phyloP scores from a whole-genome alignment of 352 stramenopile species.

The Thalassiosira exigua region DNA sequence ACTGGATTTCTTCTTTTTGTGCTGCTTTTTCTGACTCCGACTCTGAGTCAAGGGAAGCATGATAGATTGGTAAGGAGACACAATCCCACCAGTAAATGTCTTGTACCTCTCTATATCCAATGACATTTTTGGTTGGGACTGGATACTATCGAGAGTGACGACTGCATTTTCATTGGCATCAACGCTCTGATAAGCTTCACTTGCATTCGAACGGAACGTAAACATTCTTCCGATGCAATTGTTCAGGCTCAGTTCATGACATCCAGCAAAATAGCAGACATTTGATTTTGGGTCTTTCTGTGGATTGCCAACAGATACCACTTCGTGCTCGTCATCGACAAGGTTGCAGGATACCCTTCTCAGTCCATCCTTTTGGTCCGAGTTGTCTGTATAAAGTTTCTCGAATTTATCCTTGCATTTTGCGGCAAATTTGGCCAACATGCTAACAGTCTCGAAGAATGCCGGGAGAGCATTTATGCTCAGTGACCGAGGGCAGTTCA shows the following conservation, averaged over 20 bases:
- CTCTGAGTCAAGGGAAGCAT: conserved; percentile 39
- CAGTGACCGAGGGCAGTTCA: conserved; percentile 50
- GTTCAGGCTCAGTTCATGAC: neutral
- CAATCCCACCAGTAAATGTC: too few species aligned
- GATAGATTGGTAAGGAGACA: conserved; percentile 41
- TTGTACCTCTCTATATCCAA: conserved; percentile 32
- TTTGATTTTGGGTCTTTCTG: neutral
- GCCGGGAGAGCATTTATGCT: conserved; percentile 45
- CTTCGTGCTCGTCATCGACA: conserved; percentile 15
- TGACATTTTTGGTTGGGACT: neutral
- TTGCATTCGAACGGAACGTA: neutral
- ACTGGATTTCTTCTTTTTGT: neutral
- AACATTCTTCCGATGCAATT: neutral
- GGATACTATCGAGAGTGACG: neutral
- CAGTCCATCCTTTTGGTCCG: conserved; percentile 18
- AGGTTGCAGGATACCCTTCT: conserved; percentile 45
- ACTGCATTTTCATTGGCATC: neutral
- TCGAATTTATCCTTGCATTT: too few species aligned
- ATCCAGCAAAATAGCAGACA: neutral
- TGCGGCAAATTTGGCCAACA: conserved; percentile 29
- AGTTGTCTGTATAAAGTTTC: too few species aligned
- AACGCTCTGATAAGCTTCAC: neutral
- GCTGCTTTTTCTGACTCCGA: conserved; percentile 14
- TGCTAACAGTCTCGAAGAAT: conserved; percentile 39
- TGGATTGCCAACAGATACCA: too few species aligned